Evolutionary conservation across 2,329 filamentous ascomycete species (phyloP), one percentile per base, ranked within the genome.

Genomic region (Colletotrichum sp.): DNA sequence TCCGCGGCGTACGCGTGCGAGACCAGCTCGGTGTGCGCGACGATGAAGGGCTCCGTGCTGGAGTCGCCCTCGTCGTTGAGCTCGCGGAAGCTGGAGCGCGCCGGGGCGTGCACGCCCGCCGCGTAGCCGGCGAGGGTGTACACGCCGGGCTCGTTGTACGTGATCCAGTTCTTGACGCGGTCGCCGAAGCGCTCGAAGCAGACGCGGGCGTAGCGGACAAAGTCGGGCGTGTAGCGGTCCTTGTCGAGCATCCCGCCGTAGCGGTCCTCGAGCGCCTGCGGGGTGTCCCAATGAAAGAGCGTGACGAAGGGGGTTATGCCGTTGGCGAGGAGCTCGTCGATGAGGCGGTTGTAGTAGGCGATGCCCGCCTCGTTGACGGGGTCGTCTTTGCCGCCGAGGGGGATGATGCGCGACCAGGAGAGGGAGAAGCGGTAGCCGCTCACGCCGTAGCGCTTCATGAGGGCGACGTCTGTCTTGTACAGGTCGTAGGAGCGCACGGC

Each of bases 281-380:
- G 92, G 1, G 91, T 86, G 82, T 93, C 92, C 91, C 91, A 93
- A 79, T 93, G 92, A 81, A 90, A 93, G 5, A 93, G 85, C 1
- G 92, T 93, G 68, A 93, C 85, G 78, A 93, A 88, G 0, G 92
- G 91, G 12, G 87, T 88, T 78, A 93, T 92, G 56, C 86, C 88
- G 36, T 90, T 90, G 16, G 86, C 88, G 55, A 87, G 84, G 22
- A 93, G 85, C 79, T 92, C 90, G 78, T 93, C 89, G 30, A 92
- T 88, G 52, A 93, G 87, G 60, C 89, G 87, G 80, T 89, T 86
- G 81, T 93, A 93, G 81, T 91, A 90, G 64, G 89, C 85, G 39
- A 93, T 81, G 8, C 91, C 91, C 66, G 88, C 87, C 75, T 92
- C 86, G 78, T 93, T 93, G 80, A 93, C 81, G 1, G 91, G 90